Percentiles rank a stretch among this genome's conserved stretches.
Evolutionary conservation across 2,329 filamentous ascomycete genomes (phyloP).

Genomic region (Penicillium sp.): DNA sequence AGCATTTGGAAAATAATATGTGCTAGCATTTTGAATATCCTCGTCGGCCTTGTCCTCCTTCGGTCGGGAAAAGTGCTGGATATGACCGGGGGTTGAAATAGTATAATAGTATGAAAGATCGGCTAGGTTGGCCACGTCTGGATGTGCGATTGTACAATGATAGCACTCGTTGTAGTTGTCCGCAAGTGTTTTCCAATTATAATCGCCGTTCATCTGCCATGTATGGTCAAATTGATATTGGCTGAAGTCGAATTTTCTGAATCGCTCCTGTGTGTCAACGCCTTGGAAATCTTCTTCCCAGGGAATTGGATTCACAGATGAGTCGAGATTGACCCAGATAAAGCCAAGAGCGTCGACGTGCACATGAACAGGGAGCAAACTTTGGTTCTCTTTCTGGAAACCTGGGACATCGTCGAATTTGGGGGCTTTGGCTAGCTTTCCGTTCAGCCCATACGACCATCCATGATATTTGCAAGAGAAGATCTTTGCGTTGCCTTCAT

Average conservation of each 20-base stretch:
- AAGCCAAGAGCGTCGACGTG: slow-evolving; percentile 52
- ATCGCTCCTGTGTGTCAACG: slow-evolving; percentile 14
- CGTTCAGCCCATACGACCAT: slow-evolving; percentile 54
- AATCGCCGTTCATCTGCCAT: slow-evolving; percentile 15
- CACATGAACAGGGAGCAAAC: slow-evolving; percentile 50
- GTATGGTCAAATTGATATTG: slow-evolving; percentile 18
- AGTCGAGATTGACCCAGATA: slow-evolving; percentile 55
- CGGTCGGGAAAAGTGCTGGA: slow-evolving; percentile 45
- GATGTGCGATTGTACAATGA: slow-evolving; percentile 23
- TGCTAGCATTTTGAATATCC: slow-evolving; percentile 39
- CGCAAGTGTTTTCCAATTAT: slow-evolving; percentile 21
- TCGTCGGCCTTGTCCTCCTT: slow-evolving; percentile 46
- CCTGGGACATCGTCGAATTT: slow-evolving; percentile 47
- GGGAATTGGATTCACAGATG: slow-evolving; percentile 11
- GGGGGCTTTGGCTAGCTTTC: slow-evolving; percentile 54
- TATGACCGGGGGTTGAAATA: slow-evolving; percentile 45
- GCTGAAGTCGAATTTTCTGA: slow-evolving; percentile 12
- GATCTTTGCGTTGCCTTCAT: slow-evolving; percentile 46
- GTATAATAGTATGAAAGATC: slow-evolving; percentile 54
- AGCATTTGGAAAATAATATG: slow-evolving; percentile 34
- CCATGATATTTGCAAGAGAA: slow-evolving; percentile 56
- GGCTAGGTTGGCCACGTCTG: slow-evolving; percentile 38
- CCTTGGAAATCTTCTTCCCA: slow-evolving; percentile 17
- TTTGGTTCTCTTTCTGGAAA: slow-evolving; percentile 42
- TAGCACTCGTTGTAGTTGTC: slow-evolving; percentile 49